A percentile compares a stretch with the other conserved stretches of the same genome.
These are phyloP conservation scores for Penicillium crustosum DNA, from an alignment of 2,329 filamentous ascomycete genomes.

Conservation along the genomic window DNA sequence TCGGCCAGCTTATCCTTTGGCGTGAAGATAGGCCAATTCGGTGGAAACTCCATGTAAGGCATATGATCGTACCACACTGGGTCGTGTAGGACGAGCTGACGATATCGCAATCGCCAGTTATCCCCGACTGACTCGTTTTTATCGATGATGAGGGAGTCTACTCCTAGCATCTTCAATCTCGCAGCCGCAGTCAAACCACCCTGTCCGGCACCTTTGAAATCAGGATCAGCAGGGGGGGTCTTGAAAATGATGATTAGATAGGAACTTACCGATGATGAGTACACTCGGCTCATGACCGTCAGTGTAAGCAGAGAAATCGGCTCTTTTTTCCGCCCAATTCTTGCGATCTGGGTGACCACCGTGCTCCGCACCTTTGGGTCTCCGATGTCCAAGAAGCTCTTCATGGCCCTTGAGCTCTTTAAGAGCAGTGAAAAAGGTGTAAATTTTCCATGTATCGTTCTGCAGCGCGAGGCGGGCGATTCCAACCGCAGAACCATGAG, in stretches of 20 bases:
- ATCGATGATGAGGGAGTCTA: slow-evolving; percentile 60
- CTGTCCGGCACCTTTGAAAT: not conserved
- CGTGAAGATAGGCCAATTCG: slow-evolving; percentile 68
- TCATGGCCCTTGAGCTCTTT: not conserved
- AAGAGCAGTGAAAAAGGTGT: not conserved
- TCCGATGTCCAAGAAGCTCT: not conserved
- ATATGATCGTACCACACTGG: slow-evolving; percentile 42
- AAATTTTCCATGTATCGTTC: not conserved
- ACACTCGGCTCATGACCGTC: not conserved
- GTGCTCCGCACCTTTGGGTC: not conserved
- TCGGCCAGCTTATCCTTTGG: slow-evolving; percentile 70
- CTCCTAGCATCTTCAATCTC: slow-evolving; percentile 52
- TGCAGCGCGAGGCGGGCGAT: not conserved
- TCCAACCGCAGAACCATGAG: not conserved
- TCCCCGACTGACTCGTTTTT: slow-evolving; percentile 59
- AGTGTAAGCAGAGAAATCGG: not conserved
- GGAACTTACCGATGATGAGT: not conserved
- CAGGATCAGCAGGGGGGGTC: not conserved
- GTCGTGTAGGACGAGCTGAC: not conserved
- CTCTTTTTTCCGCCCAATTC: not conserved
- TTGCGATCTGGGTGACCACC: not conserved
- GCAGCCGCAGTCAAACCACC: not conserved
- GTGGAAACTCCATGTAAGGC: slow-evolving; percentile 64
- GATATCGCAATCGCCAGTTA: slow-evolving; percentile 61
- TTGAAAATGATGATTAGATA: not conserved